Evolutionary conservation across 768 basidiomycete genomes (phyloP).

Genomic region (Tulasnella sp.): DNA sequence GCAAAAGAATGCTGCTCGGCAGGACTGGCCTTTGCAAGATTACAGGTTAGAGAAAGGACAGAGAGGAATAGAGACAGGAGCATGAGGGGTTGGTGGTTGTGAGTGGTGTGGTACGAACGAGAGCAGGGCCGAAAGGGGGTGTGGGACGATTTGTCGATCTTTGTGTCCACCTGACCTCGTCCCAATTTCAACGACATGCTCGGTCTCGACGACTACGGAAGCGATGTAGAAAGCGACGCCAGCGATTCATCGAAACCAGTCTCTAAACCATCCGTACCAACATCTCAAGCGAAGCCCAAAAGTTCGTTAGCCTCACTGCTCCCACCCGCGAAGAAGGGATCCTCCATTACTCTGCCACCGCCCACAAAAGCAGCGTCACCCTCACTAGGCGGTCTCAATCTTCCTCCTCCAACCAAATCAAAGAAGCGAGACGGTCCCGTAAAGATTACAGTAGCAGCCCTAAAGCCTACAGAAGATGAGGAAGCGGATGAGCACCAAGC

Average conservation of each 20-base stretch:
- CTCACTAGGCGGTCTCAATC: background rate
- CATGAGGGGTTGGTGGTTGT: background rate
- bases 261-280: background rate
- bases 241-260: background rate
- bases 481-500: slow-evolving; percentile 2
- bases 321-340: slow-evolving; percentile 4
- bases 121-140: background rate
- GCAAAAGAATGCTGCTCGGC: background rate
- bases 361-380: background rate
- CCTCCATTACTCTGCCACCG: background rate
- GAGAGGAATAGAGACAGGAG: background rate
- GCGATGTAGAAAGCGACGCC: slow-evolving; percentile 20
- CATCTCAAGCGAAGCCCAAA: background rate
- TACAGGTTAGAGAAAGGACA: background rate
- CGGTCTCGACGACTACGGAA: slow-evolving; percentile 21
- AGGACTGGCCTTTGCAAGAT: background rate
- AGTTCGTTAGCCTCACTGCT: background rate
- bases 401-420: slow-evolving; percentile 13
- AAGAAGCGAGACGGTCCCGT: slow-evolving; percentile 16
- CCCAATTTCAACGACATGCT: slow-evolving; percentile 8
- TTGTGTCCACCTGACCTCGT: background rate
- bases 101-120: background rate
- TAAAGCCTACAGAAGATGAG: slow-evolving; percentile 13
- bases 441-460: slow-evolving; percentile 17
- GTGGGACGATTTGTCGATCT: background rate